Percentiles rank a stretch among this genome's conserved stretches.
phyloP scores from a whole-genome alignment of 2,329 filamentous ascomycete species.

The Emergomyces africanus region DNA sequence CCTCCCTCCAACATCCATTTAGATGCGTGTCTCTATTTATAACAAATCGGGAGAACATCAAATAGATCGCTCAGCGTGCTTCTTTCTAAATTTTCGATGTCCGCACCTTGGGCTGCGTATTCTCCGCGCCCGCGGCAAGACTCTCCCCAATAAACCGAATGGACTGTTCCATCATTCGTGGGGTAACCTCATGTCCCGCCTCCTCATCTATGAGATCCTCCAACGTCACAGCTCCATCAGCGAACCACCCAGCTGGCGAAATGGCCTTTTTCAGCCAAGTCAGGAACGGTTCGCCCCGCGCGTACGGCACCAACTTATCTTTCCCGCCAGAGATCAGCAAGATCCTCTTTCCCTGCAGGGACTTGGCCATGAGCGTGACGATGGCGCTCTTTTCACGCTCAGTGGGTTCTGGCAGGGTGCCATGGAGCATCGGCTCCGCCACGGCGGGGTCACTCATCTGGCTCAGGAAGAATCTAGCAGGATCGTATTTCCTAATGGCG shows the following conservation, averaged over 20 bases:
- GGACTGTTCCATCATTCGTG: constrained; percentile 43
- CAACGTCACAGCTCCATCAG: constrained; percentile 39
- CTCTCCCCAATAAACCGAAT: constrained; percentile 40
- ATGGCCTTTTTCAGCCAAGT: constrained; percentile 40
- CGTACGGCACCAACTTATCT: constrained; percentile 51
- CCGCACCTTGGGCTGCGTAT: not conserved
- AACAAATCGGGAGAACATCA: not conserved
- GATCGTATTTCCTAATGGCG: constrained; percentile 55
- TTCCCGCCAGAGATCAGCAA: constrained; percentile 40
- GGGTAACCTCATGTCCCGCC: constrained; percentile 47
- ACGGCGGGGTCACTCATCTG: constrained; percentile 20
- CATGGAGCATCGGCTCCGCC: constrained; percentile 17
- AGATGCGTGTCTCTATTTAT: not conserved
- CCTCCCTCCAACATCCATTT: not conserved
- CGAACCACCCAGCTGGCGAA: constrained; percentile 33
- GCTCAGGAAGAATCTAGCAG: constrained; percentile 59
- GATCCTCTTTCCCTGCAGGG: constrained; percentile 40
- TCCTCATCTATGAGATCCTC: constrained; percentile 45
- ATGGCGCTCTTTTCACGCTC: constrained; percentile 33
- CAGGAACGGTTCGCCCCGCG: constrained; percentile 43
- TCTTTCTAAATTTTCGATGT: constrained; percentile 1
- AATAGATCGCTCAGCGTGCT: not conserved
- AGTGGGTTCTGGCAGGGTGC: constrained; percentile 24
- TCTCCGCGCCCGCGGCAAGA: constrained; percentile 19
- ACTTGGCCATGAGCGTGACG: constrained; percentile 29